Conservation (phyloP, 805 yeast genomes). For the Kurtzmaniella cleridarum region DNA sequence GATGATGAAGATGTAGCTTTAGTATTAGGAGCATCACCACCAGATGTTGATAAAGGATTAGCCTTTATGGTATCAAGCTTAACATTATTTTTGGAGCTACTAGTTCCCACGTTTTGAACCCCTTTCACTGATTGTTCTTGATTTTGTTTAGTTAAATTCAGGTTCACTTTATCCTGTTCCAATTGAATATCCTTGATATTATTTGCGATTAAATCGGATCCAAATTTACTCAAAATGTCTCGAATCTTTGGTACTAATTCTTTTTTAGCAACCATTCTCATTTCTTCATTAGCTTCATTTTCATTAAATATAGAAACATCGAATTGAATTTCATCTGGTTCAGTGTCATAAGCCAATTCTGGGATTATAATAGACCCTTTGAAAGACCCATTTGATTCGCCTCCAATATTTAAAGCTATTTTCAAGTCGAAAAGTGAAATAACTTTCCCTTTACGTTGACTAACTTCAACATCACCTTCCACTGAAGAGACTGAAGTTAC, state of each 20-base stretch:
- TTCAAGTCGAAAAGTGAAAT: conserved; percentile 84
- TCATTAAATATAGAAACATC: conserved; percentile 63
- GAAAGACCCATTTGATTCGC: conserved; percentile 35
- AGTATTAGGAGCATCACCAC: not conserved
- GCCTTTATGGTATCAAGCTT: no score
- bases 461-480: conserved; percentile 96
- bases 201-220: conserved; percentile 64
- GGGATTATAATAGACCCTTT: conserved; percentile 80
- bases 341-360: conserved; percentile 91
- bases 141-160: conserved; percentile 43
- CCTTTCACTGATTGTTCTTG: conserved; percentile 33
- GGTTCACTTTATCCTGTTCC: conserved; percentile 39
- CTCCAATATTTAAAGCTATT: conserved; percentile 54
- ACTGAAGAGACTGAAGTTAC: conserved; percentile 50
- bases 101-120: conserved; percentile 1
- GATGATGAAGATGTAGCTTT: conserved; percentile 7
- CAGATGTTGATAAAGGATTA: conserved; percentile 9
- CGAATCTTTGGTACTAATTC: conserved; percentile 69
- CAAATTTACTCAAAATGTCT: conserved; percentile 56
- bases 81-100: not conserved
- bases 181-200: conserved; percentile 89
- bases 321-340: conserved; percentile 79
- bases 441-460: conserved; percentile 95
- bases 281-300: conserved; percentile 40
- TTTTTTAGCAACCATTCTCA: conserved; percentile 45